Base-by-base conservation (phyloP, 2,329 filamentous ascomycete genomes). In the Apiospora koreana region DNA sequence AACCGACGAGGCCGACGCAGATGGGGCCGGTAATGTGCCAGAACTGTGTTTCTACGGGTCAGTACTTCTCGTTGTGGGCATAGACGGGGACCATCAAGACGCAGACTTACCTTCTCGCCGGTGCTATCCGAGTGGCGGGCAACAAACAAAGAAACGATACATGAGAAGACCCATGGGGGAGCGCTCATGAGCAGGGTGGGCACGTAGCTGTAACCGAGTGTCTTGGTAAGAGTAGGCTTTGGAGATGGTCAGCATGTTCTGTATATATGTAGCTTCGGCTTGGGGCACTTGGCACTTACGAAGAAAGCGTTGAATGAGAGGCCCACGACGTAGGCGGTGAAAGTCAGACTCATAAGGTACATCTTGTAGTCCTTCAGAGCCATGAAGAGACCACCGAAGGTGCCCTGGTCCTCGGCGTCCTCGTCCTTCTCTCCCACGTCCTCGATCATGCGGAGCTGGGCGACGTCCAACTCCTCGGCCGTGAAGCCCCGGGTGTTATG, bases 311-410 rank as follows among this genome's bases (percentile, higher is more conserved):
- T 89, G 78, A 89, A 89, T 0, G 87, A 86, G 48, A 84, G 77
- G 2, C 88, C 88, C 7, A 90, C 83, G 9, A 90, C 87, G 72
- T 90, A 90, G 3, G 88, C 86, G 3, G 87, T 88, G 70, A 90
- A 87, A 1, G 87, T 88, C 8, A 91, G 69, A 84, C 89, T 90
- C 86, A 91, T 87, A 71, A 91, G 75, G 75, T 90, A 91, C 72
- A 90, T 88, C 81, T 91, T 91, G 73, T 80, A 21, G 72, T 91
- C 89, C 77, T 87, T 88, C 67, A 90, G 75, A 0, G 88, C 87
- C 85, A 91, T 87, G 68, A 86, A 81, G 41, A 89, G 77, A 12
- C 89, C 89, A 10, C 84, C 83, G 71, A 88, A 86, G 2, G 82
- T 75, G 3, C 84, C 84, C 74, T 88, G 83, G n/a, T 84, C 82